These are phyloP conservation scores for Neurospora sp. DNA, from an alignment of 495 filamentous ascomycete genomes.

Conservation along the genomic window DNA sequence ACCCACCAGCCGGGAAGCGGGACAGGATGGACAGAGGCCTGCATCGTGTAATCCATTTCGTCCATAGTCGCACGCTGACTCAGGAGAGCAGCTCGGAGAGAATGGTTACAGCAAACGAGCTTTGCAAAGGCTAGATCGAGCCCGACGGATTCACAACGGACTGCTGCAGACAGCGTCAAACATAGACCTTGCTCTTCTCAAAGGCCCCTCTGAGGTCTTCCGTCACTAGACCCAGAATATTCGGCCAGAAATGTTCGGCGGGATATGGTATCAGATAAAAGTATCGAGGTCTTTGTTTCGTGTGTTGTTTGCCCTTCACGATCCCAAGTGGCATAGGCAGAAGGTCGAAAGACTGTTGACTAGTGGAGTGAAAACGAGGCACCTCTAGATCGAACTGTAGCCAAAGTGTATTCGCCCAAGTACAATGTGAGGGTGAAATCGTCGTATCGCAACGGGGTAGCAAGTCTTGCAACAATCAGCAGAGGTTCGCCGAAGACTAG, in stretches of 20 bases:
- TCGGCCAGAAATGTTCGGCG: neutral
- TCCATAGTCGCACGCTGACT: conserved; percentile 1
- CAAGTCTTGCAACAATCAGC: neutral
- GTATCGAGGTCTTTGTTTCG: neutral
- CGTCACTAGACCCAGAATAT: neutral
- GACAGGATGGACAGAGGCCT: neutral
- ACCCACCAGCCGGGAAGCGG: neutral
- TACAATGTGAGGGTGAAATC: neutral
- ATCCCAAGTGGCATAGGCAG: neutral
- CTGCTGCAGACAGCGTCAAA: neutral
- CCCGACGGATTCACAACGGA: neutral
- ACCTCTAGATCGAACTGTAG: neutral
- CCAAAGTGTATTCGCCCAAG: neutral
- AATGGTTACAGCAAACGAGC: neutral
- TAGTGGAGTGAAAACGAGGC: neutral
- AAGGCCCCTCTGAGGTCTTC: neutral
- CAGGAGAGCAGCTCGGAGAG: neutral
- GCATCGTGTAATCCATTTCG: conserved; percentile 8
- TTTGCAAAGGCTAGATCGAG: neutral
- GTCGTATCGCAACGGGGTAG: neutral
- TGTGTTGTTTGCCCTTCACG: neutral
- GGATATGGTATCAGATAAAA: neutral
- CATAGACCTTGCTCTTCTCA: neutral
- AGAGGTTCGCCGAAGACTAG: neutral
- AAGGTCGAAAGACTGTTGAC: neutral